A percentile compares a stretch with the other conserved stretches of the same genome.
Conservation (phyloP, 2,329 filamentous ascomycete genomes). For the Aspergillus sclerotialis region DNA sequence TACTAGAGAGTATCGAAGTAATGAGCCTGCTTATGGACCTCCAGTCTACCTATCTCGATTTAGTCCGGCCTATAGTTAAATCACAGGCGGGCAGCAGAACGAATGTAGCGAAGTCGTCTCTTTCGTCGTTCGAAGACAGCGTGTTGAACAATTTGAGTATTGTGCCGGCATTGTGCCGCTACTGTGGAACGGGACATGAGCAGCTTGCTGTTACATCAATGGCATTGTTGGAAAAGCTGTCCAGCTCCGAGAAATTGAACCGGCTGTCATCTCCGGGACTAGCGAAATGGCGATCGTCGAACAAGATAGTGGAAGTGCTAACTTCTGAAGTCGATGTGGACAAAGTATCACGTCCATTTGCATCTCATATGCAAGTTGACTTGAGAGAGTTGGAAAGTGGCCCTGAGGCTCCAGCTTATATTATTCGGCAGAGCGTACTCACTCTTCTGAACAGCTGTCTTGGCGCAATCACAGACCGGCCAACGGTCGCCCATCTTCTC, state of each 20-base stretch:
- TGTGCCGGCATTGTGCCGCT: constrained; percentile 76
- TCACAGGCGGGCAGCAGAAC: constrained; percentile 54
- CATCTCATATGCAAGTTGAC: constrained; percentile 57
- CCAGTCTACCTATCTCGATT: constrained; percentile 84
- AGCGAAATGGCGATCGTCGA: constrained; percentile 58
- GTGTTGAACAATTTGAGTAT: constrained; percentile 72
- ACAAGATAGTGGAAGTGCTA: constrained; percentile 82
- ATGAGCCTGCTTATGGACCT: constrained; percentile 77
- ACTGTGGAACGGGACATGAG: constrained; percentile 77
- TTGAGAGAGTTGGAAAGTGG: constrained; percentile 67
- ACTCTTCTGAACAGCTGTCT: constrained; percentile 81
- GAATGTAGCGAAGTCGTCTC: constrained; percentile 65
- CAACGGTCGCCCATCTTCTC: constrained; percentile 83
- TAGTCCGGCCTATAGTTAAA: constrained; percentile 74
- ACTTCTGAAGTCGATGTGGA: constrained; percentile 74
- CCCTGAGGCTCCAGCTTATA: constrained; percentile 63
- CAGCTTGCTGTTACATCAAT: constrained; percentile 74
- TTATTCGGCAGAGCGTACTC: constrained; percentile 76
- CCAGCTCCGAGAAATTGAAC: constrained; percentile 73
- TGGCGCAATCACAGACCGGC: constrained; percentile 63
- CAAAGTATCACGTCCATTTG: constrained; percentile 68
- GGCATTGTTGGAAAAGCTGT: constrained; percentile 76
- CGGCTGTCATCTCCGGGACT: constrained; percentile 59
- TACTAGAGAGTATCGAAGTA: constrained; percentile 75
- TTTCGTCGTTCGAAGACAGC: constrained; percentile 88